A percentile compares a stretch with the other conserved stretches of the same genome.
Conservation (phyloP, 306 rosid genomes). For the Vachellia pachyceras region DNA sequence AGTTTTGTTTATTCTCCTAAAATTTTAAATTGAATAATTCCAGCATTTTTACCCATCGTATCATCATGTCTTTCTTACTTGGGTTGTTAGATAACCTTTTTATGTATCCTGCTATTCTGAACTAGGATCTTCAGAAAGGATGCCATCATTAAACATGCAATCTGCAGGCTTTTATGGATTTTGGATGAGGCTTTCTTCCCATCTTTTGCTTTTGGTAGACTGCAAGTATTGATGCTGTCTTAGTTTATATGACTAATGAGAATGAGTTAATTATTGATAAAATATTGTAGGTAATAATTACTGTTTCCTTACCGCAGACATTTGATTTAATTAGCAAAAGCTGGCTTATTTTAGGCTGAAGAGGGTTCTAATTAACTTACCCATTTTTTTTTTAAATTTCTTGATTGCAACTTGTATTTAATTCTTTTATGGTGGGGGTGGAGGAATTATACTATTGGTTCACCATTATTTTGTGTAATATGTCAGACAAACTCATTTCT, state of each 20-base stretch:
- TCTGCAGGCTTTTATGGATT: not conserved
- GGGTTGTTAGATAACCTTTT: too few relatives aligned
- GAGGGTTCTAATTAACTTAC: not conserved
- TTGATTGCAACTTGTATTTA: not conserved
- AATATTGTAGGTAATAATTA: not conserved
- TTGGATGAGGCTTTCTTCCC: not conserved
- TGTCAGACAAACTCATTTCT: slow-evolving; percentile 13
- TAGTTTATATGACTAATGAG: not conserved
- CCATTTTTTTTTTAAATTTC: too few relatives aligned
- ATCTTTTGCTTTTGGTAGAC: not conserved
- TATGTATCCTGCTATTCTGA: not conserved
- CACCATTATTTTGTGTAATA: slow-evolving; percentile 11
- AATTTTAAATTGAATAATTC: too few relatives aligned
- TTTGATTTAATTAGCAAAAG: not conserved
- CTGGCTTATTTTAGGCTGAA: not conserved
- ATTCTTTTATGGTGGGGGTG: not conserved
- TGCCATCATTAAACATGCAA: not conserved
- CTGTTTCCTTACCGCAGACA: not conserved
- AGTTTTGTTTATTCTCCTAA: too few relatives aligned
- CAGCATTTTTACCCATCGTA: too few relatives aligned
- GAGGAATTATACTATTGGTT: not conserved
- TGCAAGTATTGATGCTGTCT: not conserved
- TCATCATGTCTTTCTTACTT: too few relatives aligned
- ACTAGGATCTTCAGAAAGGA: not conserved
- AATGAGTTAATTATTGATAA: not conserved